phyloP scores from a whole-genome alignment of 2,329 filamentous ascomycete genomes.

The Venturia pyrina region DNA sequence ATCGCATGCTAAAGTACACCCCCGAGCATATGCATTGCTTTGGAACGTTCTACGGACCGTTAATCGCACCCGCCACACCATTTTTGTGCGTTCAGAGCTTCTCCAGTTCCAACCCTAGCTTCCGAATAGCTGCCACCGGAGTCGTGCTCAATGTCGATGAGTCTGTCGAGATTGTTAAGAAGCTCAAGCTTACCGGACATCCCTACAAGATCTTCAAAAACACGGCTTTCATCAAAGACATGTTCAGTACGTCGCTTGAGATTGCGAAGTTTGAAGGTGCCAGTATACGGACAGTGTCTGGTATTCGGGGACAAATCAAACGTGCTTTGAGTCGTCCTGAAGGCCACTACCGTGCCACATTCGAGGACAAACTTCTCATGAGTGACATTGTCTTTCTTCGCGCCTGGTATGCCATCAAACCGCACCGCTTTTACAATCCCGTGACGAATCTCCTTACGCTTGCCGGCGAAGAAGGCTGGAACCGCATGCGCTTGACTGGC shows the following conservation, averaged over 20 bases:
- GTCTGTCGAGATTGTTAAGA: slow-evolving; percentile 96
- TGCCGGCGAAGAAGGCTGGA: slow-evolving; percentile 48
- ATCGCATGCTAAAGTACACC: slow-evolving; percentile 98
- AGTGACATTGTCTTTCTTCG: slow-evolving; percentile 93
- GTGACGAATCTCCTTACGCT: slow-evolving; percentile 79
- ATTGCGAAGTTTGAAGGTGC: slow-evolving; percentile 98
- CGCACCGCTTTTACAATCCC: slow-evolving; percentile 92
- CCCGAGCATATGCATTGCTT: slow-evolving; percentile 99
- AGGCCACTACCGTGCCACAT: slow-evolving; percentile 91
- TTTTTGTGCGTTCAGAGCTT: slow-evolving; percentile 92
- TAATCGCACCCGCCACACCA: slow-evolving; percentile 90
- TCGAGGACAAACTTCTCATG: slow-evolving; percentile 97
- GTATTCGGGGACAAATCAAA: slow-evolving; percentile 94
- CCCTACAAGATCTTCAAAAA: slow-evolving; percentile 99
- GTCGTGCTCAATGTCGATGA: slow-evolving; percentile 92
- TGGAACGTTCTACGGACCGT: slow-evolving; percentile 86
- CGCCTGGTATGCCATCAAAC: slow-evolving; percentile 94
- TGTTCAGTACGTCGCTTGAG: slow-evolving; percentile 89
- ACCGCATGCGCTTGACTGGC: slow-evolving; percentile 87
- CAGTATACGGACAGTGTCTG: slow-evolving; percentile 89
- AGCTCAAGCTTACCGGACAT: slow-evolving; percentile 87
- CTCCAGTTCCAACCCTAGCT: slow-evolving; percentile 73
- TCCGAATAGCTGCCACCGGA: slow-evolving; percentile 88
- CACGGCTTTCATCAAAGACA: slow-evolving; percentile 96
- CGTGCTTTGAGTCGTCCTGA: slow-evolving; percentile 86